Evolutionary conservation across 2,329 filamentous ascomycete genomes (phyloP).

Genomic region (Neopestalotiopsis rosae): DNA sequence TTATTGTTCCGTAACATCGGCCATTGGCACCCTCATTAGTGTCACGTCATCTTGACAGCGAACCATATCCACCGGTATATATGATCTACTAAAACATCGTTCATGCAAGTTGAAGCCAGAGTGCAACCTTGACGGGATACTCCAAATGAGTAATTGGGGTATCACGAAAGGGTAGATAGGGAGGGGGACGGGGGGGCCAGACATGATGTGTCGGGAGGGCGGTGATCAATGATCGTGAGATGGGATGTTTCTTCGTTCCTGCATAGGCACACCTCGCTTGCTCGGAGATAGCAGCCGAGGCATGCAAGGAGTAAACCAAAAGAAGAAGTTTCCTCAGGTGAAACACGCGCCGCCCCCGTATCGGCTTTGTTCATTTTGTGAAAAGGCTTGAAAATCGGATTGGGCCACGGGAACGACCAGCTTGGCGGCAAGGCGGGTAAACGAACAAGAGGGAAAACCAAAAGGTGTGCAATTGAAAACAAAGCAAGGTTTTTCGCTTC

Average conservation of each 20-base stretch:
- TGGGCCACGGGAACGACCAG: background rate
- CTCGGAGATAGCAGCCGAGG: background rate
- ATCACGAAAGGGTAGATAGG: background rate
- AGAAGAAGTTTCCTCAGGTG: background rate
- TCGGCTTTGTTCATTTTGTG: background rate
- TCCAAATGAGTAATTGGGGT: background rate
- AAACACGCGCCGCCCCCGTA: background rate
- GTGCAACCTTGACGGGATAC: background rate
- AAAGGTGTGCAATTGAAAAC: background rate
- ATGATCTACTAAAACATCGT: background rate
- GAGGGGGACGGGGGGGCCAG: background rate
- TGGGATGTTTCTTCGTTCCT: background rate
- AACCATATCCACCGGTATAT: background rate
- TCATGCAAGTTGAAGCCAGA: background rate
- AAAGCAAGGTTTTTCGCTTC: background rate
- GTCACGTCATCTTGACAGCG: constrained; percentile 2
- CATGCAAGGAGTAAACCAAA: background rate
- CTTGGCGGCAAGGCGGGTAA: background rate
- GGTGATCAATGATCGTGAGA: background rate
- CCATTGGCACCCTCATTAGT: background rate
- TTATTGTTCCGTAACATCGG: constrained; percentile 3
- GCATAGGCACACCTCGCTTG: background rate
- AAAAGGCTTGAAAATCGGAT: background rate
- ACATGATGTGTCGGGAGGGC: background rate
- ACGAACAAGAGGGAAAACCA: background rate